Percentiles rank a stretch among this genome's conserved stretches.
Evolutionary conservation across 2,329 filamentous ascomycete genomes (phyloP).

Genomic region (Colletotrichum australisinense): DNA sequence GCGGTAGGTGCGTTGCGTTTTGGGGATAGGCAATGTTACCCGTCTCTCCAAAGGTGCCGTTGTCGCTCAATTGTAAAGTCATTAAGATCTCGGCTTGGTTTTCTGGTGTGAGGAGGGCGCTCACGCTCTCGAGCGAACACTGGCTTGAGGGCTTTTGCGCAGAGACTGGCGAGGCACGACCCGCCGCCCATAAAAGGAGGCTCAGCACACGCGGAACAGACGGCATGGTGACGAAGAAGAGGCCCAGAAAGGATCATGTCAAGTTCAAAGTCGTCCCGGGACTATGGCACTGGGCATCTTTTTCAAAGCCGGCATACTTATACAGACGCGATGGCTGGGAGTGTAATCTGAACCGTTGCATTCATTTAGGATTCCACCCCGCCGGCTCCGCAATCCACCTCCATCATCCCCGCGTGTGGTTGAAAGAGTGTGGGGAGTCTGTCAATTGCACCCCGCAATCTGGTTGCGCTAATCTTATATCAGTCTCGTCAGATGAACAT

Average conservation of each 20-base stretch:
- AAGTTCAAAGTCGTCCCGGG: not conserved
- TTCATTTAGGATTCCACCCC: not conserved
- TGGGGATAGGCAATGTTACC: slow-evolving; percentile 40
- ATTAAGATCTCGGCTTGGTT: slow-evolving; percentile 4
- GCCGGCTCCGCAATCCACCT: not conserved
- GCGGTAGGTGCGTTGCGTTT: slow-evolving; percentile 44
- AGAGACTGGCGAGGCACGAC: not conserved
- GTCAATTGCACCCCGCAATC: not conserved
- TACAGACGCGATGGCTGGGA: not conserved
- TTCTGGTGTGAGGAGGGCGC: not conserved
- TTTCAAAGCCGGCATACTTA: not conserved
- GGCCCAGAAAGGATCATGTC: not conserved
- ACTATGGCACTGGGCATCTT: not conserved
- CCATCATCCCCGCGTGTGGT: not conserved
- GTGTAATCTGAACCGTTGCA: not conserved
- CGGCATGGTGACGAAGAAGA: not conserved
- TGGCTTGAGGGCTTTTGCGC: not conserved
- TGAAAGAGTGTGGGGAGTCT: not conserved
- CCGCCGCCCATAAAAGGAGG: not conserved
- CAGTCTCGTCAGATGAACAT: slow-evolving; percentile 18
- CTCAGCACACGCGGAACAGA: not conserved
- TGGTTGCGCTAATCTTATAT: slow-evolving; percentile 3
- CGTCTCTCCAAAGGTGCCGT: slow-evolving; percentile 39
- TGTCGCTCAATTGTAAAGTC: not conserved
- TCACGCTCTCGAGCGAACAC: slow-evolving; percentile 5